Base-by-base conservation (phyloP, 1,284 basidiomycete genomes). In the Cryptococcus neoformans region DNA sequence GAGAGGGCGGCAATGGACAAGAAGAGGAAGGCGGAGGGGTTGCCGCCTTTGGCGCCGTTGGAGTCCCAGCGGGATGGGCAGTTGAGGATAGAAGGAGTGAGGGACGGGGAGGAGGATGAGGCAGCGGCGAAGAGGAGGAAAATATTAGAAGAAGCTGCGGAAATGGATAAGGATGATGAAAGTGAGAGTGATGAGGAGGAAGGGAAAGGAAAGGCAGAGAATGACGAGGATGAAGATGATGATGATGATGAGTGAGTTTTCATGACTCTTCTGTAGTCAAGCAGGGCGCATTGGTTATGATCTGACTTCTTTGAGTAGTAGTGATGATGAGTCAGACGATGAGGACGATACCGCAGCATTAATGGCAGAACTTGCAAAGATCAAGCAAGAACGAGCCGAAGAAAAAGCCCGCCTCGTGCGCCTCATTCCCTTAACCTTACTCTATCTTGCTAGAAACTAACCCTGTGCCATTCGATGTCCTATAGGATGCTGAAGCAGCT, bases 281-380 rank as follows among this genome's bases (percentile, higher is more conserved):
- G 14, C n/a, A 45, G 3, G 1, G 14, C 28, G 28, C 28, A 28
- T 3, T 28, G 28, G 28, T 28, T 4, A 28, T 28, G 28, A 4
- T 28, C 16, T 21, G 10, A 7, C 49, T n/a, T 28, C 1, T 47
- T 57, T 55, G 17, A 41, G 50, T 6, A 45, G 11, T 58, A 60
- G 56, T 53, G 66, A 66, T 53, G 84, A 85, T 14, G 83, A 83
- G 38, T 75, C 78, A 36, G 78, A 79, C 44, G 86, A 89, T 37
- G 91, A 95, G 69, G 92, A 93, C 67, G 92, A 96, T 62, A 93
- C 91, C 0, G 92, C 91, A 0, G 92, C 94, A 68, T 81, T 97
- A 28, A 81, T 97, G 64, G 86, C 91, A 28, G 93, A 97, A 74
- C 81, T 97, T 17, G 93, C 93, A 77, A 95, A 93, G 79, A 96